These are phyloP conservation scores for Canavalia ensiformis DNA, from an alignment of 306 rosid species.

Conservation along the genomic window DNA sequence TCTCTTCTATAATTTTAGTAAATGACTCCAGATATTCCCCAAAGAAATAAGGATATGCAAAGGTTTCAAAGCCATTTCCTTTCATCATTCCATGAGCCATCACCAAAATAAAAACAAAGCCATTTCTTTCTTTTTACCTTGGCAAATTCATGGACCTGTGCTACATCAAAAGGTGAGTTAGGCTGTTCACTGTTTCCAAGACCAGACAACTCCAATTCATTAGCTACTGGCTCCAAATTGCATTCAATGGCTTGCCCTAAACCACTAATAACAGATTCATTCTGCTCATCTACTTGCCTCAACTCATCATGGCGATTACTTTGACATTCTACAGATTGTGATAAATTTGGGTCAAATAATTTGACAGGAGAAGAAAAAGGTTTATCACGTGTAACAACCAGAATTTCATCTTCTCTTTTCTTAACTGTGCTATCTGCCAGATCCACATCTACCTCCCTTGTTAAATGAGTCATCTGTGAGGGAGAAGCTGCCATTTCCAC, in stretches of 20 bases:
- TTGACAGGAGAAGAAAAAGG: conserved; percentile 52
- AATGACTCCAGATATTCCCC: conserved; percentile 43
- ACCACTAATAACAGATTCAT: conserved; percentile 43
- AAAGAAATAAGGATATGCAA: conserved; percentile 40
- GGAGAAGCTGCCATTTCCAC: conserved; percentile 49
- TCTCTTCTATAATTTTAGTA: conserved; percentile 49
- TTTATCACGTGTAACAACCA: conserved; percentile 34
- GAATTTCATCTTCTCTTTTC: conserved; percentile 40
- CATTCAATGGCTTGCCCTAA: conserved; percentile 44
- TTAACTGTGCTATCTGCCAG: conserved; percentile 40
- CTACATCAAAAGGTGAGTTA: conserved; percentile 44
- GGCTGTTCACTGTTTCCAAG: conserved; percentile 40
- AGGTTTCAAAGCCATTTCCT: conserved; percentile 49
- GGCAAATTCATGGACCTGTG: conserved; percentile 29
- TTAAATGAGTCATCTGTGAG: conserved; percentile 48
- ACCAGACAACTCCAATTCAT: conserved; percentile 43
- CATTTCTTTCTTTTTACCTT: conserved; percentile 49
- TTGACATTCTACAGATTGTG: conserved; percentile 47
- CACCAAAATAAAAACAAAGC: conserved; percentile 26
- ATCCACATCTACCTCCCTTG: conserved; percentile 50
- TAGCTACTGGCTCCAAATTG: conserved; percentile 34
- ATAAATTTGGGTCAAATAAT: conserved; percentile 42
- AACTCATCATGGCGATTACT: conserved; percentile 43
- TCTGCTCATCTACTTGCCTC: conserved; percentile 50
- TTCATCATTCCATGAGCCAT: conserved; percentile 18